Evolutionary conservation across 352 stramenopile genomes (phyloP).

Genomic region (Globisporangium sylvaticum): DNA sequence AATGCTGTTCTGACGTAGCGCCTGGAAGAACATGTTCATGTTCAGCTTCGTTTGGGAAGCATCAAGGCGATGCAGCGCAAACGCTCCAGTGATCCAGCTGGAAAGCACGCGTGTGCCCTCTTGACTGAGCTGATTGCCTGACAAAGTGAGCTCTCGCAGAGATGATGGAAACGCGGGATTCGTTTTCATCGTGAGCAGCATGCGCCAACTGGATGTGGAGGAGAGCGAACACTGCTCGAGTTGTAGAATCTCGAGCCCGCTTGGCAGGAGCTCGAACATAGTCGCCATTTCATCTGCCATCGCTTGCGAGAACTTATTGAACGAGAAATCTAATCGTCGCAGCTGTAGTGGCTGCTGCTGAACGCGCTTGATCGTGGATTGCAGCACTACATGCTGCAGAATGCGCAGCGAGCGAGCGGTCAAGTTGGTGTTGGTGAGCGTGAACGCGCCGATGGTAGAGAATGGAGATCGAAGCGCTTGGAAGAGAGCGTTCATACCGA

Average conservation of each 20-base stretch:
- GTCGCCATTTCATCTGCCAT: constrained; percentile 50
- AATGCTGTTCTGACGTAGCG: constrained; percentile 59
- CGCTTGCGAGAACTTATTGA: constrained; percentile 49
- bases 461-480: constrained; percentile 36
- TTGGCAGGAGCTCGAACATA: constrained; percentile 42
- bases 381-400: constrained; percentile 51
- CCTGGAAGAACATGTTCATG: constrained; percentile 46
- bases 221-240: constrained; percentile 49
- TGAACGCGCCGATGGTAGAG: constrained; percentile 34
- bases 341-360: constrained; percentile 24
- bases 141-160: constrained; percentile 57
- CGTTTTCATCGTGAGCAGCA: constrained; percentile 39
- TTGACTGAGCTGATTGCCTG: constrained; percentile 45
- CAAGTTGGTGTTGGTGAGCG: constrained; percentile 47
- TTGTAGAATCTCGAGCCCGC: constrained; percentile 48
- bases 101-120: constrained; percentile 43
- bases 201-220: constrained; percentile 26
- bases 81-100: constrained; percentile 52
- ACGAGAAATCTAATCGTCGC: constrained; percentile 54
- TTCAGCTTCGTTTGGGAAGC: constrained; percentile 57
- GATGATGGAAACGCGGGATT: constrained; percentile 44
- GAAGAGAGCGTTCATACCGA: constrained; percentile 46
- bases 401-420: constrained; percentile 33
- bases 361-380: constrained; percentile 43
- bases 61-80: constrained; percentile 53